phyloP scores from a whole-genome alignment of 2,329 filamentous ascomycete species.

The Paramyrothecium roridum region DNA sequence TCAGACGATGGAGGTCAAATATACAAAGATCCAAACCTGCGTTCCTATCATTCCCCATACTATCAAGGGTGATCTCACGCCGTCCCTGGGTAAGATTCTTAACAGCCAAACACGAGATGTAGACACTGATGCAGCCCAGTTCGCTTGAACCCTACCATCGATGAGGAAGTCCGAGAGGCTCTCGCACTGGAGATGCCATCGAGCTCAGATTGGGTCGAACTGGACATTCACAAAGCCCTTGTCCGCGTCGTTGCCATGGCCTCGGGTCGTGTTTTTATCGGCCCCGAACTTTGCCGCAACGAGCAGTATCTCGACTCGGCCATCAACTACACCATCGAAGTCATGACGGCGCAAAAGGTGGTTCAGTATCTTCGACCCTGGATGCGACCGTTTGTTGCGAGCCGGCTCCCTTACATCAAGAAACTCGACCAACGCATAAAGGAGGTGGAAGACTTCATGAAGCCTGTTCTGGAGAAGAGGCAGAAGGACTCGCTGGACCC shows the following conservation, averaged over 20 bases:
- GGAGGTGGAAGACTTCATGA: slow-evolving; percentile 30
- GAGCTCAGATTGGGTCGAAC: slow-evolving; percentile 34
- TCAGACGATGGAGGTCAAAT: slow-evolving; percentile 26
- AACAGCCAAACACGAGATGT: neutral
- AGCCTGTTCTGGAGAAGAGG: slow-evolving; percentile 29
- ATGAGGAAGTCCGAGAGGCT: slow-evolving; percentile 32
- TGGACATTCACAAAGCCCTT: slow-evolving; percentile 35
- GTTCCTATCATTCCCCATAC: slow-evolving; percentile 21
- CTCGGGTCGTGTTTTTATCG: slow-evolving; percentile 45
- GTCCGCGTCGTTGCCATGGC: slow-evolving; percentile 43
- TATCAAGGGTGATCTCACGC: slow-evolving; percentile 28
- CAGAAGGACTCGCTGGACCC: slow-evolving; percentile 8
- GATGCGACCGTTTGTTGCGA: slow-evolving; percentile 28
- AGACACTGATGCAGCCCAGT: neutral
- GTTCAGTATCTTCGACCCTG: slow-evolving; percentile 23
- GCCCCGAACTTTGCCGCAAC: slow-evolving; percentile 39
- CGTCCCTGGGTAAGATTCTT: slow-evolving; percentile 20
- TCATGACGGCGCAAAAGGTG: slow-evolving; percentile 30
- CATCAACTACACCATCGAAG: slow-evolving; percentile 44
- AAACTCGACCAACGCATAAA: slow-evolving; percentile 24
- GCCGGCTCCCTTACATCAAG: slow-evolving; percentile 29
- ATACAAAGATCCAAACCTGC: slow-evolving; percentile 24
- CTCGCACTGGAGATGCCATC: slow-evolving; percentile 29
- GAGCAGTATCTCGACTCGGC: slow-evolving; percentile 42
- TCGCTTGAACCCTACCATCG: slow-evolving; percentile 31